Conservation (phyloP, 2,329 filamentous ascomycete genomes). For the Cytospora paraplurivora region DNA sequence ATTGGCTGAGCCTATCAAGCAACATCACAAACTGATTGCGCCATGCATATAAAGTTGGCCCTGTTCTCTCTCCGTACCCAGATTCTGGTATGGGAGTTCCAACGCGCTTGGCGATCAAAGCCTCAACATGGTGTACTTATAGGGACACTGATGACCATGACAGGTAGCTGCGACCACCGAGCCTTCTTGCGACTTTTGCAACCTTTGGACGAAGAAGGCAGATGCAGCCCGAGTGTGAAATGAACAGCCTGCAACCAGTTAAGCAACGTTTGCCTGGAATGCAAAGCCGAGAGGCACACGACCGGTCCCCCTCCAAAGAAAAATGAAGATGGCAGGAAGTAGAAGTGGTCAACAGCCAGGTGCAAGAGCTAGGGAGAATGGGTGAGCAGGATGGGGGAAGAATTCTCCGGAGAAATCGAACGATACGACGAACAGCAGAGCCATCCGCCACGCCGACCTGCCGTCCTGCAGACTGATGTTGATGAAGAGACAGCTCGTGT, state of each 20-base stretch:
- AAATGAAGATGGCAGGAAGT: not conserved
- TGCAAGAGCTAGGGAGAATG: not conserved
- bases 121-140: constrained; percentile 2
- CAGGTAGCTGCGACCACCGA: not conserved
- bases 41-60: constrained; percentile 16
- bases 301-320: not conserved
- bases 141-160: not conserved
- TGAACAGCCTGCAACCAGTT: not conserved
- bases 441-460: not conserved
- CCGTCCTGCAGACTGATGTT: not conserved
- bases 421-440: not conserved
- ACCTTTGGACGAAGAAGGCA: not conserved
- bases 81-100: not conserved
- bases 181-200: not conserved
- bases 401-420: not conserved
- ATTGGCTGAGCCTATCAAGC: constrained; percentile 2
- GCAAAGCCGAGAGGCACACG: not conserved
- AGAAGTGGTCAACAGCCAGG: not conserved
- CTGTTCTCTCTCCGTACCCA: not conserved
- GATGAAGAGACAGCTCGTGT: no score
- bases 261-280: not conserved
- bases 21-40: constrained; percentile 4
- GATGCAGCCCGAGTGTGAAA: not conserved
- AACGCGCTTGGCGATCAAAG: not conserved
- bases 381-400: not conserved